Evolutionary conservation across 306 rosid genomes (phyloP), one percentile per base, ranked within the genome.

Genomic region (apple (Malus domestica)): DNA sequence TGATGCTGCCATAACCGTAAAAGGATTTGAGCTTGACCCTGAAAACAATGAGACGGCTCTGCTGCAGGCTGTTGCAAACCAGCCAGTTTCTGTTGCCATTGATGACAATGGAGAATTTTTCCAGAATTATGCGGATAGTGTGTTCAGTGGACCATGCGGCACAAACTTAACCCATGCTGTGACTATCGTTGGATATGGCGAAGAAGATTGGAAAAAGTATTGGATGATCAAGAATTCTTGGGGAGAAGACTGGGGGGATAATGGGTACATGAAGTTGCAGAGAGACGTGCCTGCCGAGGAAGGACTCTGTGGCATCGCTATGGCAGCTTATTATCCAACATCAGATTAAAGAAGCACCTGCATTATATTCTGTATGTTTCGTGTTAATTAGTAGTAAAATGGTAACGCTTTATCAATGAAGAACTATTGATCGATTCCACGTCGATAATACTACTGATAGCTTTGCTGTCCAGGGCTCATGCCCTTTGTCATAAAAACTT

Each of bases 51-150:
- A 83, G 49, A 45, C 20, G 1, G 87, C 83, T 14, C 65, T 78
- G 14, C 77, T 77, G 22, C 71, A 74, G 8, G 77, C 89, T 4
- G 81, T 83, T 5, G 85, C 80, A 1, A 67, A 76, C 61, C 86
- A 80, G 72, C 81, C 84, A 9, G 60, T 87, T 67, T 81, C 90
- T 12, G 77, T 84, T 0, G 88, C 88, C 62, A 82, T 87, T 12
- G 80, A 84, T 67, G 85, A 86, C 0, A 51, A 70, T 38, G 85
- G 85, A 0, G 49, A 49, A 4, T 72, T 74, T 5, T 87, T 87
- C 18, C 83, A 82, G 12, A 78, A 73, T 63, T 82, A 84, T 73
- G 16, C 49, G 2, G 73, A 85, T 27, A 87, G 90, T n/a, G 81
- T 81, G 1, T 84, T 81, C 29, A 84, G 77, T 1, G 87, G 88